A percentile compares a stretch with the other conserved stretches of the same genome.
These are phyloP conservation scores for Acanthamoeba divionensis DNA, from an alignment of 208 protist genomes.

Conservation along the genomic window DNA sequence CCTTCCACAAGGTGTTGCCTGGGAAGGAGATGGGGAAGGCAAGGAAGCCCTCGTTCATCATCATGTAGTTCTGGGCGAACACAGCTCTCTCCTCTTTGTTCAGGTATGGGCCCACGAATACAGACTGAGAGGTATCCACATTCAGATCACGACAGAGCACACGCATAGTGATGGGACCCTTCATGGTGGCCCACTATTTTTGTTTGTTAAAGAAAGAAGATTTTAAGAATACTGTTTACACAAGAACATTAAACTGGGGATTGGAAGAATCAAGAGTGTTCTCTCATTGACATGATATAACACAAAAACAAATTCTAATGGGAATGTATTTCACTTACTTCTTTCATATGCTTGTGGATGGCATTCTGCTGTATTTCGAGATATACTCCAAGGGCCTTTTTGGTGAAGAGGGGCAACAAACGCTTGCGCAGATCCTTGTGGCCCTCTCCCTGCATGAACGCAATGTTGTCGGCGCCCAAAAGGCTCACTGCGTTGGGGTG, in stretches of 20 bases:
- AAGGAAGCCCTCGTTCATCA: slow-evolving; percentile 91
- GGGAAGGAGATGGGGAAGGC: slow-evolving; percentile 88
- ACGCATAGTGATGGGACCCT: slow-evolving; percentile 42
- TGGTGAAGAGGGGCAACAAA: slow-evolving; percentile 73
- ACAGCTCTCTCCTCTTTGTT: slow-evolving; percentile 74
- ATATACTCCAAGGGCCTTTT: slow-evolving; percentile 66
- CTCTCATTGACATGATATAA: slow-evolving; percentile 22
- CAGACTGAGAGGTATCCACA: slow-evolving; percentile 88
- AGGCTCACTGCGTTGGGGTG: slow-evolving; percentile 48
- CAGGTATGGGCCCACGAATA: slow-evolving; percentile 91
- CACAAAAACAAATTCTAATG: not conserved
- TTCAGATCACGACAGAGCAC: slow-evolving; percentile 83
- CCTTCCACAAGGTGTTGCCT: slow-evolving; percentile 87
- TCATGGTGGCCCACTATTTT: not conserved
- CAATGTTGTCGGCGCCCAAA: slow-evolving; percentile 69
- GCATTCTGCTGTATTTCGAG: slow-evolving; percentile 70
- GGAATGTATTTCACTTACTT: not conserved
- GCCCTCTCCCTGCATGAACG: slow-evolving; percentile 66
- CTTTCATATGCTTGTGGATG: slow-evolving; percentile 59
- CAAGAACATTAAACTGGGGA: no score
- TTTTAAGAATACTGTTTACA: slow-evolving; percentile 40
- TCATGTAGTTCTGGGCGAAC: slow-evolving; percentile 90
- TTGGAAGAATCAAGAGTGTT: not conserved
- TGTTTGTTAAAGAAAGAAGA: not conserved
- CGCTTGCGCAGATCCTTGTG: slow-evolving; percentile 75